Base-by-base conservation (phyloP, 1,139 yeast species). In the Pneumocystis oryctolagi region DNA sequence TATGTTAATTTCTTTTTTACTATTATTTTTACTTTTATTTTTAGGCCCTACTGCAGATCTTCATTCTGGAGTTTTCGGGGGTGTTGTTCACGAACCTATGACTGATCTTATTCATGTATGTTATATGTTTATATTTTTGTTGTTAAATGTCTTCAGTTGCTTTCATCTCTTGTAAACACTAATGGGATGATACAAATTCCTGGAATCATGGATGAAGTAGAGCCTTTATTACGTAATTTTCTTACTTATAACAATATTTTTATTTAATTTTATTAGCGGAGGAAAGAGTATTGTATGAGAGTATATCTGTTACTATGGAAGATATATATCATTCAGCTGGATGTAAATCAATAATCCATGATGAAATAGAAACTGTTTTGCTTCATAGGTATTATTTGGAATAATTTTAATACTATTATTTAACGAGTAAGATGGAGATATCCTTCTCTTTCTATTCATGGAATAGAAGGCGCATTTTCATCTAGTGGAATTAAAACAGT, bases 11-110 rank as follows among this genome's bases (percentile, higher is more conserved):
- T 30, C 12, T 28, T 20, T 57, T 9, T 57, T 20, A 20, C 16
- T 35, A 20, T 30, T 57, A 18, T 57, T 39, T 3, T 39, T 28
- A 57, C 30, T 57, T 30, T 34, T 34, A 34, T 34, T 34, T 30
- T 39, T 35, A 57, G 59, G 66, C 0, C 98, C 99, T 53, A 90
- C 87, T 61, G 97, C 98, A 8, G 99, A 94, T 74, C 81, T 92
- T 76, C 99, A 92, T 77, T 87, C 96, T 64, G 99, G 99, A 73
- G 83, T 92, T 65, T 92, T 92, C 73, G 99, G 99, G 69, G 99
- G 98, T 72, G 84, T 89, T 68, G 84, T 92, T 69, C 95, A 95
- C 68, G 99, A 92, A 77, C 99, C 99, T 72, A 84, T 94, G 94
- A 86, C 94, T 63, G 99, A 94, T 74, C 81, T 92, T 72, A 79